Percentiles rank a stretch among this genome's conserved stretches.
phyloP scores from a whole-genome alignment of 345 rosid genomes.

The Hypericum androsaemum region DNA sequence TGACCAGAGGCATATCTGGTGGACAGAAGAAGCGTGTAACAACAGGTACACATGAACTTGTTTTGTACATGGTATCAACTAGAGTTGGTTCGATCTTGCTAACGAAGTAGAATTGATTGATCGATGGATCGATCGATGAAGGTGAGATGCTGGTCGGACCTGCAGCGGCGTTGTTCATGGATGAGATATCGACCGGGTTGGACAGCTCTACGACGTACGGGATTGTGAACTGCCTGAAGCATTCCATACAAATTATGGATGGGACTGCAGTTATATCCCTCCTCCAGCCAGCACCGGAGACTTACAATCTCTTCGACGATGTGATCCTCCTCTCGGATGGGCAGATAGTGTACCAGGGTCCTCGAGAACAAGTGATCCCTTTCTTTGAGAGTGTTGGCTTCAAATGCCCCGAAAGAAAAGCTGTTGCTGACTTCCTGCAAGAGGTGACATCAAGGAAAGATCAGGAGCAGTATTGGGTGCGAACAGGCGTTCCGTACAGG shows the following conservation, averaged over 20 bases:
- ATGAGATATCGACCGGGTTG: slow-evolving; percentile 2
- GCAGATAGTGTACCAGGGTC: slow-evolving; percentile 2
- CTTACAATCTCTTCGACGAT: slow-evolving; percentile 3
- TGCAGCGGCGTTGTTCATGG: slow-evolving; percentile 3
- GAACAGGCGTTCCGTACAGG: not conserved
- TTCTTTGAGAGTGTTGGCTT: not conserved
- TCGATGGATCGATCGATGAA: not conserved
- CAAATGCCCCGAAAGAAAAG: slow-evolving; percentile 2
- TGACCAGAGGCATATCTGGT: slow-evolving; percentile 3
- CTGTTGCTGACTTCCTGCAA: slow-evolving; percentile 3
- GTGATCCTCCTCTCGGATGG: slow-evolving; percentile 1
- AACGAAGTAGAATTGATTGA: not conserved
- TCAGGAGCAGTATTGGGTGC: slow-evolving; percentile 1
- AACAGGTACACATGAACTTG: not conserved
- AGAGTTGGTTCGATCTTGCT: not conserved
- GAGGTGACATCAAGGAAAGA: slow-evolving; percentile 1
- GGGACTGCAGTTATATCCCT: slow-evolving; percentile 1
- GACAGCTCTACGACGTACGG: not conserved
- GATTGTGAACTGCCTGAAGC: slow-evolving; percentile 4
- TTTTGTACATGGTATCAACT: no score
- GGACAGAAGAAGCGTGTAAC: slow-evolving; percentile 5
- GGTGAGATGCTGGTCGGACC: not conserved
- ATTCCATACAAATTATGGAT: not conserved
- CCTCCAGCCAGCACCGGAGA: slow-evolving; percentile 6
- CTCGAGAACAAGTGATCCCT: not conserved